Conservation (phyloP, 495 filamentous ascomycete species). For the Trichocladium uniseriatum region DNA sequence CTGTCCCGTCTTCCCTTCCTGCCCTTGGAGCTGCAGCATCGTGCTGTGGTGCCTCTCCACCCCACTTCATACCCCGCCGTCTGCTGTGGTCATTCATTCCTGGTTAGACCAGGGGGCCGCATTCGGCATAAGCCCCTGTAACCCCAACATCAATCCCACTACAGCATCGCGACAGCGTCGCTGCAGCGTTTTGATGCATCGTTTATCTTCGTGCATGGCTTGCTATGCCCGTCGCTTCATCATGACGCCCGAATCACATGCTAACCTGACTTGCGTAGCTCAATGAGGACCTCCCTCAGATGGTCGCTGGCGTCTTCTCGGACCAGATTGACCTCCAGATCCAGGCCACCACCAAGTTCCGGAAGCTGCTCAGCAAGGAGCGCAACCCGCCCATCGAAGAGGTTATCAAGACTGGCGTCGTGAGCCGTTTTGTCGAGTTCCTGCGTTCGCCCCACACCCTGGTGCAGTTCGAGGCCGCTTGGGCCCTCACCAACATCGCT, state of each 20-base stretch:
- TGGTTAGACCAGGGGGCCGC: slow-evolving; percentile 9
- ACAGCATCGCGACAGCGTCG: not conserved
- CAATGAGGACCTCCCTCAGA: slow-evolving; percentile 93
- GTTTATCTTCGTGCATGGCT: too few relatives aligned
- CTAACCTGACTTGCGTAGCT: slow-evolving; percentile 52
- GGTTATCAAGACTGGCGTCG: slow-evolving; percentile 98
- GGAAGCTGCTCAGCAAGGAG: slow-evolving; percentile 96
- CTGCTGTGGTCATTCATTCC: slow-evolving; percentile 12
- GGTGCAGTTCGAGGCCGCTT: slow-evolving; percentile 98
- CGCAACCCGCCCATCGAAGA: slow-evolving; percentile 98
- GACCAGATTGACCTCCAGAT: slow-evolving; percentile 98
- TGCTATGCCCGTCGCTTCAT: too few relatives aligned
- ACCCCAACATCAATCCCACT: not conserved
- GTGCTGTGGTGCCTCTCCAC: not conserved
- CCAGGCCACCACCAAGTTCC: slow-evolving; percentile 97
- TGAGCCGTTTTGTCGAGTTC: slow-evolving; percentile 95
- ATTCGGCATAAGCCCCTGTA: slow-evolving; percentile 1
- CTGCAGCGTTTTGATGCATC: not conserved
- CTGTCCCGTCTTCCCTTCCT: not conserved
- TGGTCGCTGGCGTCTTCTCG: slow-evolving; percentile 97
- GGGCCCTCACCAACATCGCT: slow-evolving; percentile 99
- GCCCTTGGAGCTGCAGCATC: slow-evolving; percentile 7
- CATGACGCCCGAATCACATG: not conserved
- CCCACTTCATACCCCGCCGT: slow-evolving; percentile 23
- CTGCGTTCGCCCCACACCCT: slow-evolving; percentile 96